Evolutionary conservation across 805 yeast genomes (phyloP).

Genomic region (Hemisphaericaspora nanyangensis): DNA sequence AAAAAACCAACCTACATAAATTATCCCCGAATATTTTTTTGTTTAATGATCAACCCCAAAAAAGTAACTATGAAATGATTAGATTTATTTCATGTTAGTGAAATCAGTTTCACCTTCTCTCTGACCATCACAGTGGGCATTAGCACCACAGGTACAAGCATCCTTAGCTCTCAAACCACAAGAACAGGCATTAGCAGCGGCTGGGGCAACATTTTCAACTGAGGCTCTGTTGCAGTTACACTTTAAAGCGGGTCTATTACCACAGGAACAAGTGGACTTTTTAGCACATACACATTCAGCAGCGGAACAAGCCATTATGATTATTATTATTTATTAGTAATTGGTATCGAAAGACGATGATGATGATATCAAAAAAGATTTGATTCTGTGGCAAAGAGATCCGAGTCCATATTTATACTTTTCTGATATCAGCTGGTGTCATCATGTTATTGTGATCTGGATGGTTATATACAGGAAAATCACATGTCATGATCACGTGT

Average conservation of each 20-base stretch:
- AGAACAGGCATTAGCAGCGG: constrained; percentile 45
- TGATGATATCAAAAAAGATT: neutral
- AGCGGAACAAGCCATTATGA: constrained; percentile 32
- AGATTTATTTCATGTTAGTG: constrained; percentile 37
- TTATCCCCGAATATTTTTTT: too few relatives aligned
- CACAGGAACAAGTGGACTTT: constrained; percentile 63
- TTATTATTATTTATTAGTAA: neutral
- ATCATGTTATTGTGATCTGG: neutral
- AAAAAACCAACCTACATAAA: too few relatives aligned
- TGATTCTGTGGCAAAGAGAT: neutral
- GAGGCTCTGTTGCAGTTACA: constrained; percentile 53
- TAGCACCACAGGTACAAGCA: constrained; percentile 54
- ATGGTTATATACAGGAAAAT: too few relatives aligned
- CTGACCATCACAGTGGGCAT: constrained; percentile 31
- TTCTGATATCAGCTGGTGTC: neutral
- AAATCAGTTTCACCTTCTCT: constrained; percentile 60
- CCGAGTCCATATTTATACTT: neutral
- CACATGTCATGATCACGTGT: neutral
- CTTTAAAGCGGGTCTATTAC: constrained; percentile 53
- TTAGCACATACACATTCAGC: constrained; percentile 54
- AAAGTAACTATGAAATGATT: too few relatives aligned
- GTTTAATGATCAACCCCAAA: too few relatives aligned
- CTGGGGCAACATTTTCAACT: constrained; percentile 46
- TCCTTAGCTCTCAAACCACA: constrained; percentile 56
- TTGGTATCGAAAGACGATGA: neutral